Conservation (phyloP, 2,329 filamentous ascomycete species). For the Alternaria tenuissima region DNA sequence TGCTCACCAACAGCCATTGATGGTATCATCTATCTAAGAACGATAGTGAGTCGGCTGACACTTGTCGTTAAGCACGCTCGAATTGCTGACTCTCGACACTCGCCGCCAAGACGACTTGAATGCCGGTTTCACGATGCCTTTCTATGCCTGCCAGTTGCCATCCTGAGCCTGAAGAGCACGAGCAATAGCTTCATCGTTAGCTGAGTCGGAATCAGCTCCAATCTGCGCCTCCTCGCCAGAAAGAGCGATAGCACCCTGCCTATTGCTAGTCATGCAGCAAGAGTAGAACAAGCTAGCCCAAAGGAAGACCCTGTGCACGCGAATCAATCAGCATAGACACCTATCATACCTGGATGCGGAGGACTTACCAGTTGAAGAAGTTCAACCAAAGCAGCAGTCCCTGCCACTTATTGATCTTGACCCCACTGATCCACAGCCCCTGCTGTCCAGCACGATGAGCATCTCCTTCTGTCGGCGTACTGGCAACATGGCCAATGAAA, state of each 20-base stretch:
- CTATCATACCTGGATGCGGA: too few relatives aligned
- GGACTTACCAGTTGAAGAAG: constrained; percentile 37
- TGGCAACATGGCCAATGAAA: constrained; percentile 21
- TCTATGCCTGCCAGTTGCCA: constrained; percentile 27
- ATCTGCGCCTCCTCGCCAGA: constrained; percentile 32
- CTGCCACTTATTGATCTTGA: constrained; percentile 32
- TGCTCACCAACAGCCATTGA: not conserved
- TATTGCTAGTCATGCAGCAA: constrained; percentile 35
- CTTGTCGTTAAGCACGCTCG: not conserved
- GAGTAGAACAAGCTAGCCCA: constrained; percentile 39
- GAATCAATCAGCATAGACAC: not conserved
- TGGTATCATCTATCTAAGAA: not conserved
- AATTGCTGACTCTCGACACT: not conserved
- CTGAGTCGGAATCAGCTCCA: constrained; percentile 17
- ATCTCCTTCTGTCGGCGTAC: constrained; percentile 13
- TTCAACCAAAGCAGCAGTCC: constrained; percentile 30
- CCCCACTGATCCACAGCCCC: constrained; percentile 27
- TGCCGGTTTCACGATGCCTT: fast-evolving
- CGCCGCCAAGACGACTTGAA: not conserved
- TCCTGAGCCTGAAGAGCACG: constrained; percentile 31
- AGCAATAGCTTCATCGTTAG: constrained; percentile 30
- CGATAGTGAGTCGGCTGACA: not conserved
- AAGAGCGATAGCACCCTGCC: constrained; percentile 33
- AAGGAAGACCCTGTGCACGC: constrained; percentile 29
- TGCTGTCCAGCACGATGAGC: constrained; percentile 13